These are phyloP conservation scores for Platanthera zijinensis DNA, from an alignment of 106 monocot species.

Conservation along the genomic window DNA sequence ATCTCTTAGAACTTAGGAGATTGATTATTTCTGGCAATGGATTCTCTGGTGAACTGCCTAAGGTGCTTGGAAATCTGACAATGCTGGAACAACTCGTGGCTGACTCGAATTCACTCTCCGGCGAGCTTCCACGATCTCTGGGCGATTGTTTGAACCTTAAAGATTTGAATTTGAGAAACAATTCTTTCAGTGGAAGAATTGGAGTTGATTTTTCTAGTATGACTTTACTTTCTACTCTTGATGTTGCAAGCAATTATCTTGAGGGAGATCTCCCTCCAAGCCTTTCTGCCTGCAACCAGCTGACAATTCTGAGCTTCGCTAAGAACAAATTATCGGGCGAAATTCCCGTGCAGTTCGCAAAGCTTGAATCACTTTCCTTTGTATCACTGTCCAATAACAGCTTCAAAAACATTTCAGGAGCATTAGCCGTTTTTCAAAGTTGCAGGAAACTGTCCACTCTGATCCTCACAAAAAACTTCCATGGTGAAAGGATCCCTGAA, in stretches of 20 bases:
- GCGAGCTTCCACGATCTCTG: conserved; percentile 37
- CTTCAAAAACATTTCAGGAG: conserved; percentile 39
- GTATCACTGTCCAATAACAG: conserved; percentile 65
- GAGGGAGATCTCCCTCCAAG: conserved; percentile 38
- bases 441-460: conserved; percentile 57
- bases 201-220: conserved; percentile 48
- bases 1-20: conserved; percentile 26
- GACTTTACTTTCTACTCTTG: conserved; percentile 35
- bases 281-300: conserved; percentile 29
- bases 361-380: conserved; percentile 42
- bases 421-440: conserved; percentile 25
- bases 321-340: conserved; percentile 48
- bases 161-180: conserved; percentile 46
- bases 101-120: conserved; percentile 45
- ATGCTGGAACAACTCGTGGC: conserved; percentile 31
- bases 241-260: conserved; percentile 51
- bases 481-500: conserved; percentile 41
- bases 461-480: conserved; percentile 61
- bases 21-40: conserved; percentile 34
- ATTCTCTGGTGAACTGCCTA: conserved; percentile 44
- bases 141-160: conserved; percentile 22
- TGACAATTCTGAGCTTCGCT: conserved; percentile 52
- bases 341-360: conserved; percentile 37
- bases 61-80: conserved; percentile 46
- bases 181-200: conserved; percentile 36